Conservation (phyloP, 805 yeast species). For the Candida qinlingensis region DNA sequence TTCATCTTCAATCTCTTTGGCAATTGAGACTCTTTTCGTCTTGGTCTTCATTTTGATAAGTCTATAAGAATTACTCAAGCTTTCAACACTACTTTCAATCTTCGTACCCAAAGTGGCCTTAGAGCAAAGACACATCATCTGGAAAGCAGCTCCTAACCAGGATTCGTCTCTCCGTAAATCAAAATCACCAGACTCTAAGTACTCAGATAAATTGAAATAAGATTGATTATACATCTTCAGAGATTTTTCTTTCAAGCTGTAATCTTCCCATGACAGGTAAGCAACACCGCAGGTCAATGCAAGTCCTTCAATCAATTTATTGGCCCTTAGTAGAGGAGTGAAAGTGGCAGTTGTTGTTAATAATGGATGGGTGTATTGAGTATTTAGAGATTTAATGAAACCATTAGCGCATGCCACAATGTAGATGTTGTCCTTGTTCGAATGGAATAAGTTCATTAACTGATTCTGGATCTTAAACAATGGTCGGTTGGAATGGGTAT, state of each 20-base stretch:
- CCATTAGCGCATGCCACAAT: constrained; percentile 32
- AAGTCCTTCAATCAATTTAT: constrained; percentile 28
- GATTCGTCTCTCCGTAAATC: constrained; percentile 20
- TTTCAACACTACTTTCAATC: constrained; percentile 13
- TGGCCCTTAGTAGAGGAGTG: constrained; percentile 29
- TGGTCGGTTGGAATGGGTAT: too few species aligned
- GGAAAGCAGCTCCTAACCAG: constrained; percentile 37
- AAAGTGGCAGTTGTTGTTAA: constrained; percentile 37
- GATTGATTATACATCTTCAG: constrained; percentile 22
- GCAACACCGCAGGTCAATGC: constrained; percentile 39
- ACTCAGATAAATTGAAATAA: not conserved
- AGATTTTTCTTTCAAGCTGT: constrained; percentile 22
- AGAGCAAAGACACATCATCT: constrained; percentile 34
- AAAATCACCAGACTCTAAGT: constrained; percentile 2
- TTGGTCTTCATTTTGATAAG: constrained; percentile 27
- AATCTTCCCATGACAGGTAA: constrained; percentile 29
- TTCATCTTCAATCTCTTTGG: not conserved
- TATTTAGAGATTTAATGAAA: constrained; percentile 36
- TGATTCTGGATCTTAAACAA: not conserved
- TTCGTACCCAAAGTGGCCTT: constrained; percentile 26
- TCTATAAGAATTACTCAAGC: constrained; percentile 31
- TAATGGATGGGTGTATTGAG: constrained; percentile 36
- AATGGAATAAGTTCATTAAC: not conserved
- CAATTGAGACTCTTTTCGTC: not conserved
- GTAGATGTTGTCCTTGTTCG: constrained; percentile 10